A percentile compares a stretch with the other conserved stretches of the same genome.
phyloP scores from a whole-genome alignment of 805 yeast species.

The Naumovozyma castellii region DNA sequence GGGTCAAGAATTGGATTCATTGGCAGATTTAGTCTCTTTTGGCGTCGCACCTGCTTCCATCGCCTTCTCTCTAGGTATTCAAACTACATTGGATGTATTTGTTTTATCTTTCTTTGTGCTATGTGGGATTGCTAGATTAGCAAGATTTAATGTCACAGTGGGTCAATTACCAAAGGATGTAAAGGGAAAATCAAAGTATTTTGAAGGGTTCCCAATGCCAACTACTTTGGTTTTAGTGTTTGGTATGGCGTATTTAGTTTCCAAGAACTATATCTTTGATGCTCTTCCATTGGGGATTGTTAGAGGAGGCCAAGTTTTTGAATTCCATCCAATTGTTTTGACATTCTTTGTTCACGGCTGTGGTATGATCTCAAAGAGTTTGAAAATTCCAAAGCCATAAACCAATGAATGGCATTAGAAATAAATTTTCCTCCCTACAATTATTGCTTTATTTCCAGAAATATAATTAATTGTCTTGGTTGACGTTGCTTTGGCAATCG shows the following conservation, averaged over 20 bases:
- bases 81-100: conserved; percentile 71
- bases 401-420: no score
- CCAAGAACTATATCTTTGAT: conserved; percentile 38
- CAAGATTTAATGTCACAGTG: conserved; percentile 91
- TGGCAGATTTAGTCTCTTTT: conserved; percentile 90
- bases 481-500: no score
- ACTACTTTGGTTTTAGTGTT: conserved; percentile 68
- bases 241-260: conserved; percentile 60
- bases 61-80: conserved; percentile 86
- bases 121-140: conserved; percentile 89
- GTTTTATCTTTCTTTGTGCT: conserved; percentile 75
- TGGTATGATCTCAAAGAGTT: conserved; percentile 81
- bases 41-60: conserved; percentile 93
- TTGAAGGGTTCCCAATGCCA: conserved; percentile 96
- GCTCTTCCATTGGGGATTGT: conserved; percentile 58
- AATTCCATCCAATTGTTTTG: conserved; percentile 62
- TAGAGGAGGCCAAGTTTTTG: conserved; percentile 48
- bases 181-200: conserved; percentile 78
- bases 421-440: conserved; percentile 1
- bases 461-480: no score
- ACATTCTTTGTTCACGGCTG: conserved; percentile 75
- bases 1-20: conserved; percentile 96
- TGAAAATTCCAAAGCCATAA: conserved; percentile 80
- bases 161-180: conserved; percentile 85
- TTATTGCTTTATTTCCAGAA: no score